Conservation (phyloP, 73 alveolate species). For the Paramecium bursaria region DNA sequence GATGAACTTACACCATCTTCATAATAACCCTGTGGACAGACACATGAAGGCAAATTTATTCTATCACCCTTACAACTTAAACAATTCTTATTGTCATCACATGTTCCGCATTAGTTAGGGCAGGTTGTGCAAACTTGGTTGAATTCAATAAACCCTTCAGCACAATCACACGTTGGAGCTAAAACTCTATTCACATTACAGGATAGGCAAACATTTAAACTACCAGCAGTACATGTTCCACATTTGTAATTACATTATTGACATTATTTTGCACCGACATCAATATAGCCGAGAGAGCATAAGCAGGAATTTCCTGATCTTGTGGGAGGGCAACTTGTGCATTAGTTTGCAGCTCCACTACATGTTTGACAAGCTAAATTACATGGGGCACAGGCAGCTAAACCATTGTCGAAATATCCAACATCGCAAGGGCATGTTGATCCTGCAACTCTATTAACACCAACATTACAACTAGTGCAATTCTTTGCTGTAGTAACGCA, state of each 20-base stretch:
- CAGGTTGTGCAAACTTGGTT: slow-evolving; percentile 3
- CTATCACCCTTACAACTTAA: neutral
- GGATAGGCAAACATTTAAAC: neutral
- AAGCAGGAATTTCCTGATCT: neutral
- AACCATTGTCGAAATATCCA: slow-evolving; percentile 17
- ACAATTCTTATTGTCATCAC: slow-evolving; percentile 14
- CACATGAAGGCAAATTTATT: slow-evolving; percentile 35
- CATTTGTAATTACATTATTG: neutral
- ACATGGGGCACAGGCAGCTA: neutral
- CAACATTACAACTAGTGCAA: neutral
- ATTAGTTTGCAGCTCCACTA: neutral
- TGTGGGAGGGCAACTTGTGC: neutral
- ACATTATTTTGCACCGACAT: neutral
- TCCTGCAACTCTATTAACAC: neutral
- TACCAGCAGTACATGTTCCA: neutral
- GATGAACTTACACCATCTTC: neutral
- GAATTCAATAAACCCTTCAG: slow-evolving; percentile 10
- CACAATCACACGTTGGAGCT: slow-evolving; percentile 23
- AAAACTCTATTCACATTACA: slow-evolving; percentile 1
- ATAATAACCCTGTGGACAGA: slow-evolving; percentile 13
- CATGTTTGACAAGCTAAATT: neutral
- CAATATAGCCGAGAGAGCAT: neutral
- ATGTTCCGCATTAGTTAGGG: slow-evolving; percentile 13
- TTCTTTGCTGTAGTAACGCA: slow-evolving; percentile 14
- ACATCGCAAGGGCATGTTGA: neutral